Evolutionary conservation across 371 early-diverging fungal species (phyloP).

Genomic region (Rhizopus sp.): DNA sequence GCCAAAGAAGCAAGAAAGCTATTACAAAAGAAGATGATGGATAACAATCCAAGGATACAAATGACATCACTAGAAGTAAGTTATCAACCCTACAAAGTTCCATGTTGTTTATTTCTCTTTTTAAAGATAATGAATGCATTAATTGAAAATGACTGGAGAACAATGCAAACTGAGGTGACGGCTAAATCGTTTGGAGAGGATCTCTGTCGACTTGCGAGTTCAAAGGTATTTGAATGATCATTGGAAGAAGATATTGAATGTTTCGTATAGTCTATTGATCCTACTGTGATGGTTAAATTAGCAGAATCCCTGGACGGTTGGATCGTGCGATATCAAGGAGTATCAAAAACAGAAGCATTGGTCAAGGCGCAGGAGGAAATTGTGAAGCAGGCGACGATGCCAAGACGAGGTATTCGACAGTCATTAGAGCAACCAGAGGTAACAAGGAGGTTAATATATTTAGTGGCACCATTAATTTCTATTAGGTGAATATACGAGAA

Average conservation of each 20-base stretch:
- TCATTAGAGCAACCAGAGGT: background rate
- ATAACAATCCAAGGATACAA: conserved; percentile 34
- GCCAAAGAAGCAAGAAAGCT: conserved; percentile 54
- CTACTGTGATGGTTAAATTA: conserved; percentile 39
- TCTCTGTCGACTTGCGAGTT: conserved; percentile 31
- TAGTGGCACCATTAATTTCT: background rate
- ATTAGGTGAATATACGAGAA: conserved; percentile 2
- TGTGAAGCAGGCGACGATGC: background rate
- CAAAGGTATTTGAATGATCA: conserved; percentile 27
- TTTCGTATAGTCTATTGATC: conserved; percentile 30
- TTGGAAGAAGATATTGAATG: background rate
- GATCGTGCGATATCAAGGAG: conserved; percentile 6
- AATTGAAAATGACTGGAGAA: conserved; percentile 42
- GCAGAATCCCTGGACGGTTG: conserved; percentile 43
- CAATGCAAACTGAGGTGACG: conserved; percentile 32
- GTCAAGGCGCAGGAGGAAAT: background rate
- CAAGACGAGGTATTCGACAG: background rate
- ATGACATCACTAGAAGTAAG: conserved; percentile 42
- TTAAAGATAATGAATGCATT: conserved; percentile 44
- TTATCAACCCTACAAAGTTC: background rate
- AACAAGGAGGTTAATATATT: background rate
- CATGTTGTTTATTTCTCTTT: background rate
- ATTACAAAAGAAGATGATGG: conserved; percentile 51
- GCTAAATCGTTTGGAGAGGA: conserved; percentile 51
- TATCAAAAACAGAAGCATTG: background rate